A percentile compares a stretch with the other conserved stretches of the same genome.
phyloP scores from a whole-genome alignment of 495 filamentous ascomycete species.

The Neurospora sp. region DNA sequence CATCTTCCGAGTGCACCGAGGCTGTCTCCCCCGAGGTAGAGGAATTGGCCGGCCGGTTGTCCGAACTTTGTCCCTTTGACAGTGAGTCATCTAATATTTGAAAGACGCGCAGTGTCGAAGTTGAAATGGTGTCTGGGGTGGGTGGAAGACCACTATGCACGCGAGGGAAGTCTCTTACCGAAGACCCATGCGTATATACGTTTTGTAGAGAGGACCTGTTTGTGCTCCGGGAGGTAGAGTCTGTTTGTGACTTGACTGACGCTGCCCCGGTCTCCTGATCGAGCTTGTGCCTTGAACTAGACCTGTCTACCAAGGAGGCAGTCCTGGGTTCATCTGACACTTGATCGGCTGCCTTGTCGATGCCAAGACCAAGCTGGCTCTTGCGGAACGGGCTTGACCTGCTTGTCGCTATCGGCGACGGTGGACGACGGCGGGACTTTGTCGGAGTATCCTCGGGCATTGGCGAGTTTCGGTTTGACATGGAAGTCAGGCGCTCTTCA shows the following conservation, averaged over 20 bases:
- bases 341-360: not conserved
- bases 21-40: constrained; percentile 14
- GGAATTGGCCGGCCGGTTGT: constrained; percentile 13
- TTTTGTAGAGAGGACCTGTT: constrained; percentile 16
- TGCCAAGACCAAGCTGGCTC: not conserved
- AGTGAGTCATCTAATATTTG: constrained; percentile 29
- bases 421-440: constrained; percentile 7
- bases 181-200: constrained; percentile 29
- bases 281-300: not conserved
- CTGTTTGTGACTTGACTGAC: not conserved
- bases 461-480: not conserved
- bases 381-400: constrained; percentile 26
- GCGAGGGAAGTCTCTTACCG: constrained; percentile 13
- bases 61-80: constrained; percentile 12
- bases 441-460: constrained; percentile 12
- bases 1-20: constrained; percentile 6
- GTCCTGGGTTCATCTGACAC: not conserved
- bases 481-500: not conserved
- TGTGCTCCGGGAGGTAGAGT: not conserved
- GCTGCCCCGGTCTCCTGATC: not conserved
- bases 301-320: not conserved
- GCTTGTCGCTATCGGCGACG: constrained; percentile 8
- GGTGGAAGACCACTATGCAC: constrained; percentile 34
- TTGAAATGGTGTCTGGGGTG: constrained; percentile 46
- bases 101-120: constrained; percentile 35